Base-by-base conservation (phyloP, 306 rosid genomes). In the Parietaria judaica region DNA sequence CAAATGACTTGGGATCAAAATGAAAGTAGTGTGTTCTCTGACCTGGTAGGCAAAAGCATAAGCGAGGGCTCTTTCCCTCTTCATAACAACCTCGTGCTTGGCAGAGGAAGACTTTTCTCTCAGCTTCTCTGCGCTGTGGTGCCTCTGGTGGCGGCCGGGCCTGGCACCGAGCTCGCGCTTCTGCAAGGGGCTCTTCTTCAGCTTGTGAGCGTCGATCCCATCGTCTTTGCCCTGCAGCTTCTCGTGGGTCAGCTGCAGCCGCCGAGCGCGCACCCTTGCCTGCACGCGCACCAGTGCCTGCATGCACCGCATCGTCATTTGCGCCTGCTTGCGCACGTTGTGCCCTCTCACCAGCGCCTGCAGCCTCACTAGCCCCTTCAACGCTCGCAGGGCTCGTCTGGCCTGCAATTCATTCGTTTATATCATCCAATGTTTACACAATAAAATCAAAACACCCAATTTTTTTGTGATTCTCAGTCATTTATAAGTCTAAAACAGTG, bases 221-320 rank as follows among this genome's bases (percentile, higher is more conserved):
- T 72, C 71, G 0, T 77, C 66, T 39, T 68, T 76, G 37, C 57
- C 80, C 36, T 71, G 79, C 70, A 72, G 76, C 77, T 76, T 85
- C 37, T 79, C 78, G 6, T 74, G 68, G 14, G 81, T 68, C 65
- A 92, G 57, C 45, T 82, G 84, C 63, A 92, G 61, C 60, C 99
- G 75, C 14, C 90, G 83, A 15, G 90, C 90, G 41, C 88, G 77
- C 10, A 92, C 95, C 76, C 89, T 79, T 31, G 83, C 84, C 44
- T 92, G 99, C 5, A 88, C 99, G 1, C 99, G 69, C 3, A 92
- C 99, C 17, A 92, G 65, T 11, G 99, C 99, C 70, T 92, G 95
- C 96, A 92, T 92, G 69, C 99, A 88, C 6, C 95, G 78, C 99
- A 92, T 92, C 44, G 99, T 92, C 94, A 86, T 76, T 23, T 84